Percentiles rank a stretch among this genome's conserved stretches.
Evolutionary conservation across 2,329 filamentous ascomycete species (phyloP).

Genomic region (Penicillium corylophilum): DNA sequence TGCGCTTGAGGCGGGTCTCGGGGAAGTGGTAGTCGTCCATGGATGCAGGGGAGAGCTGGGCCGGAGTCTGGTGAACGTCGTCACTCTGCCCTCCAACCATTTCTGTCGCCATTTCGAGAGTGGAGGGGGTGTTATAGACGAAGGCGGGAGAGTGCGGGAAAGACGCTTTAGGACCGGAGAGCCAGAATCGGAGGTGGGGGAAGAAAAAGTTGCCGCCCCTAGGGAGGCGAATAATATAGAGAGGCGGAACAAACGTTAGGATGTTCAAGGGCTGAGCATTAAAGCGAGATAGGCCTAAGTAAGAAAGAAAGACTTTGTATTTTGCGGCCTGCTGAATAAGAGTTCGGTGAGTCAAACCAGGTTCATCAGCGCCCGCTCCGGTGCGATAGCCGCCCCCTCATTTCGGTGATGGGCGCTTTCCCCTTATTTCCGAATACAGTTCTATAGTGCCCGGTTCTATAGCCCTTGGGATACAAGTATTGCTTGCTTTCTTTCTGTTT

Average conservation of each 20-base stretch:
- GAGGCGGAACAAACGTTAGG: slow-evolving; percentile 14
- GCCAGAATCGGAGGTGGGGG: not conserved
- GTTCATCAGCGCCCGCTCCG: not conserved
- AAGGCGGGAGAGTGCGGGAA: not conserved
- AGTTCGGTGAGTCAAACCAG: slow-evolving; percentile 25
- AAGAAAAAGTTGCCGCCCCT: slow-evolving; percentile 2
- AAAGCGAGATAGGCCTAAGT: not conserved
- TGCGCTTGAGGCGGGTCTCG: slow-evolving; percentile 44
- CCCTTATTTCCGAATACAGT: not conserved
- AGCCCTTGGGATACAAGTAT: too few relatives aligned
- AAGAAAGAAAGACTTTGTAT: not conserved
- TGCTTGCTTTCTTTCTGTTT: too few relatives aligned
- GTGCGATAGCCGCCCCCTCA: not conserved
- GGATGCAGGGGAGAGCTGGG: slow-evolving; percentile 25
- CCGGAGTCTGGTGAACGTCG: slow-evolving; percentile 26
- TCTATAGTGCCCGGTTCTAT: not conserved
- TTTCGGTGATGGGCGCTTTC: not conserved
- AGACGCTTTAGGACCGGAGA: not conserved
- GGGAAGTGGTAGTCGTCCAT: slow-evolving; percentile 48
- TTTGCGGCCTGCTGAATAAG: slow-evolving; percentile 17
- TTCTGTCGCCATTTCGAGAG: slow-evolving; percentile 29
- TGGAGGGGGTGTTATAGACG: not conserved
- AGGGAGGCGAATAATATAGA: slow-evolving; percentile 12
- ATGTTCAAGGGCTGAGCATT: not conserved
- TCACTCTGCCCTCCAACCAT: slow-evolving; percentile 29